Percentiles rank a stretch among this genome's conserved stretches.
These are phyloP conservation scores for Russula vinacea DNA, from an alignment of 768 basidiomycete species.

Conservation along the genomic window DNA sequence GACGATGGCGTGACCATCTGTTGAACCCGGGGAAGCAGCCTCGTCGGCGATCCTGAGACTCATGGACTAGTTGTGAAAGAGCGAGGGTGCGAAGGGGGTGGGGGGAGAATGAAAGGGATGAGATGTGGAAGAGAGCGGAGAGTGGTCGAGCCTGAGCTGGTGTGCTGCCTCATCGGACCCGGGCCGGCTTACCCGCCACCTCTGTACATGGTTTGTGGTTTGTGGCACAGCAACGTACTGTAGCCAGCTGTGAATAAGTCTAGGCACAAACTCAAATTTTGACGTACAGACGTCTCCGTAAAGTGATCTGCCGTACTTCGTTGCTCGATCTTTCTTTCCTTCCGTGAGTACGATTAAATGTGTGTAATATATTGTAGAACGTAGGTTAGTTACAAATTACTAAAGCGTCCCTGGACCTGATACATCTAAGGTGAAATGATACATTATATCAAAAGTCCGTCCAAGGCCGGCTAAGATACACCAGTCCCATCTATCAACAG, in stretches of 20 bases:
- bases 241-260: neutral
- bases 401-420: neutral
- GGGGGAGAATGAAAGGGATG: neutral
- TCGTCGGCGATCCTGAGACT: slow-evolving; percentile 21
- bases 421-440: neutral
- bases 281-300: neutral
- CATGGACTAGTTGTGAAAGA: neutral
- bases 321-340: neutral
- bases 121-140: neutral
- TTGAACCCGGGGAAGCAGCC: neutral
- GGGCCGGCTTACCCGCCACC: too few species aligned
- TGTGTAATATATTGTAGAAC: neutral
- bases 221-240: too few species aligned
- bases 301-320: neutral
- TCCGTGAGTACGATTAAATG: neutral
- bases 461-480: neutral
- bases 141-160: neutral
- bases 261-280: neutral
- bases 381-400: neutral
- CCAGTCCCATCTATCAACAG: slow-evolving; percentile 2
- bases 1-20: slow-evolving; percentile 22
- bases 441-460: neutral
- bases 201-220: too few species aligned
- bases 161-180: neutral
- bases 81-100: neutral